Conservation (phyloP, 768 basidiomycete genomes). For the Strobilomyces dryophilus region DNA sequence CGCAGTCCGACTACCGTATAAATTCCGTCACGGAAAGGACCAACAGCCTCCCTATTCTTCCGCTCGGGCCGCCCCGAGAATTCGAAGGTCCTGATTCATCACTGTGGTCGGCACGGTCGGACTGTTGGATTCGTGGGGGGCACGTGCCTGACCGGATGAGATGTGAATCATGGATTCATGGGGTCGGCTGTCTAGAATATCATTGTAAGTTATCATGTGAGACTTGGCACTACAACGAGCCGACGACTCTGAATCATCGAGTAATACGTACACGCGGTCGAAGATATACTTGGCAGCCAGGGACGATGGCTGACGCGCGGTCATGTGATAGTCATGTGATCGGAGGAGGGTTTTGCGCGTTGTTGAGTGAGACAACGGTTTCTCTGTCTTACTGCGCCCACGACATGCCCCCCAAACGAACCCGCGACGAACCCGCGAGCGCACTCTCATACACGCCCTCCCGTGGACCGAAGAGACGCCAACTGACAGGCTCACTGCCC, state of each 20-base stretch:
- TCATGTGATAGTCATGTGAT: conserved; percentile 20
- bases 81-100: background rate
- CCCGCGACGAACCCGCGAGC: conserved; percentile 24
- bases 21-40: background rate
- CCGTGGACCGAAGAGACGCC: conserved; percentile 27
- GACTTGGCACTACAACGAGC: too few species aligned
- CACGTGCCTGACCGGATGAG: too few species aligned
- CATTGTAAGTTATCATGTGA: too few species aligned
- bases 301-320: conserved; percentile 7
- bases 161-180: too few species aligned
- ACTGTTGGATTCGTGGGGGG: background rate
- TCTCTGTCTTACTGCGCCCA: background rate
- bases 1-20: background rate
- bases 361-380: conserved; percentile 1
- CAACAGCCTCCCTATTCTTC: too few species aligned
- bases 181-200: too few species aligned
- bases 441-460: conserved; percentile 28
- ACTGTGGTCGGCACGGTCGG: too few species aligned
- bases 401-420: conserved; percentile 28
- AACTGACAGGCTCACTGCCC: conserved; percentile 18
- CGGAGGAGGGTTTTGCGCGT: conserved; percentile 1
- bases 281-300: too few species aligned
- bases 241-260: too few species aligned
- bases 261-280: too few species aligned
- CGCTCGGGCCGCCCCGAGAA: background rate